A percentile compares a stretch with the other conserved stretches of the same genome.
These are phyloP conservation scores for Naganishia kalamii DNA, from an alignment of 768 basidiomycete genomes.

Conservation along the genomic window DNA sequence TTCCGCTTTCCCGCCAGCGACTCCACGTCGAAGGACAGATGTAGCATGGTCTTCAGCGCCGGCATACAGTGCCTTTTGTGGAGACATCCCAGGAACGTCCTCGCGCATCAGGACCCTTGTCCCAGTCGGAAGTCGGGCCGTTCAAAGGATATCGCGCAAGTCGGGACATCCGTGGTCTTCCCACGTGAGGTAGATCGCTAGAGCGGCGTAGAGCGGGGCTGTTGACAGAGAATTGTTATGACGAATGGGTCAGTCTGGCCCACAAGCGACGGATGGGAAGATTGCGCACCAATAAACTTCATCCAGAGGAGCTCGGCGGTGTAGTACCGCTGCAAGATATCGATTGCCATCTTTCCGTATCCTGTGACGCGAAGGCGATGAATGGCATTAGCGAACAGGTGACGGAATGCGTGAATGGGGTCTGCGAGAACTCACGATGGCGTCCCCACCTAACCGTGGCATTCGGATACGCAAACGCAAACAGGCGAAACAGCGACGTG, in stretches of 20 bases:
- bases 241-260: background rate
- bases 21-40: too few species aligned
- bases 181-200: slow-evolving; percentile 2
- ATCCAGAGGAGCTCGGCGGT: background rate
- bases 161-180: slow-evolving; percentile 4
- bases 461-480: slow-evolving; percentile 6
- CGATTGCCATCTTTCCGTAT: slow-evolving; percentile 6
- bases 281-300: slow-evolving; percentile 1
- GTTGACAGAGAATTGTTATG: background rate
- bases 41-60: too few species aligned
- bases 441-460: slow-evolving; percentile 2
- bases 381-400: background rate
- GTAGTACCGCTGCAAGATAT: slow-evolving; percentile 4
- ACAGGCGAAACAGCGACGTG: slow-evolving; percentile 6
- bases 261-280: background rate
- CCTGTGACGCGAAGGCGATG: background rate
- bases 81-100: too few species aligned
- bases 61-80: too few species aligned
- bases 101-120: too few species aligned
- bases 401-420: background rate
- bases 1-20: too few species aligned
- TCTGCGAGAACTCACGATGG: background rate
- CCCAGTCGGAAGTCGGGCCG: too few species aligned
- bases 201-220: slow-evolving; percentile 3
- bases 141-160: background rate